Evolutionary conservation across 805 yeast genomes (phyloP).

Genomic region (Grigorovia transvaalensis): DNA sequence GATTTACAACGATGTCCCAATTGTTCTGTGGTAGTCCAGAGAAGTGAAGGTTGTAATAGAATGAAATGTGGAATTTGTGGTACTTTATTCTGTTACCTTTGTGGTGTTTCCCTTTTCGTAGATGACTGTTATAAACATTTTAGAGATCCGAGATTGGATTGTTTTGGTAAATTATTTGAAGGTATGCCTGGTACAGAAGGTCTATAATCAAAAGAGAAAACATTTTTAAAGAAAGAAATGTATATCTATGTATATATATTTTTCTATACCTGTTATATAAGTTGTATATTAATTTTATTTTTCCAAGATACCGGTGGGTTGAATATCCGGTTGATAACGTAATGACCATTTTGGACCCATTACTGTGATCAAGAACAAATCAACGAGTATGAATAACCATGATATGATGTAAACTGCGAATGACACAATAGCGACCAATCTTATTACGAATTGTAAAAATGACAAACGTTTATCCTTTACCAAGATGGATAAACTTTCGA

Average conservation of each 20-base stretch:
- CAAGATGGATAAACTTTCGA: slow-evolving; percentile 72
- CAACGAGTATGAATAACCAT: slow-evolving; percentile 51
- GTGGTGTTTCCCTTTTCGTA: slow-evolving; percentile 34
- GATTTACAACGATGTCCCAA: slow-evolving; percentile 42
- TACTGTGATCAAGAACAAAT: slow-evolving; percentile 38
- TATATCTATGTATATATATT: too few species aligned
- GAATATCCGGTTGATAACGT: slow-evolving; percentile 22
- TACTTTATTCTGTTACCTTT: slow-evolving; percentile 43
- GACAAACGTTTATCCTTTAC: slow-evolving; percentile 64
- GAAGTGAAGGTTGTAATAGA: slow-evolving; percentile 55
- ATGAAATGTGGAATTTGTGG: slow-evolving; percentile 46
- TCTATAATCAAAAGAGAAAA: background rate
- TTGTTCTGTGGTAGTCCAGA: slow-evolving; percentile 40
- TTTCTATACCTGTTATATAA: background rate
- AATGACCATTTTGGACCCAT: slow-evolving; percentile 49
- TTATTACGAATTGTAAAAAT: slow-evolving; percentile 65
- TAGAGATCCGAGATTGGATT: slow-evolving; percentile 31
- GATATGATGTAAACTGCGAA: slow-evolving; percentile 65
- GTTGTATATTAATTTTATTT: background rate
- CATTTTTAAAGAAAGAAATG: too few species aligned
- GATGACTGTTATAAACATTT: slow-evolving; percentile 45
- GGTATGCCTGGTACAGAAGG: slow-evolving; percentile 35
- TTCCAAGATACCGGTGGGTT: slow-evolving; percentile 21
- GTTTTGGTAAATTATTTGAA: slow-evolving; percentile 43
- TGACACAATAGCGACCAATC: slow-evolving; percentile 72